phyloP scores from a whole-genome alignment of 2,329 filamentous ascomycete genomes.

The Didymella keratinophila region DNA sequence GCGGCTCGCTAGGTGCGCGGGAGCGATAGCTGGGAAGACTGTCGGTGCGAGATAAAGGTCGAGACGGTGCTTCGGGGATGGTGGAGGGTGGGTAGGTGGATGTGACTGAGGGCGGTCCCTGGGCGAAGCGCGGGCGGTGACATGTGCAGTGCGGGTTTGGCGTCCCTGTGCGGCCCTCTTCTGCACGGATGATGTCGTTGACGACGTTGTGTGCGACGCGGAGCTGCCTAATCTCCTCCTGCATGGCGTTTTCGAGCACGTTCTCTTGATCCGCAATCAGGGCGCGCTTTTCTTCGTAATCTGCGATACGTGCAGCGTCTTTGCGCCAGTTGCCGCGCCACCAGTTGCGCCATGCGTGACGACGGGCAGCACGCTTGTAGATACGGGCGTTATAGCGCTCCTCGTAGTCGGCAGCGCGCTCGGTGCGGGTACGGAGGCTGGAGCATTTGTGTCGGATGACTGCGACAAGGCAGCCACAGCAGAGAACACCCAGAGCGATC shows the following conservation, averaged over 20 bases:
- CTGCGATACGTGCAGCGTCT: slow-evolving; percentile 43
- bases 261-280: slow-evolving; percentile 57
- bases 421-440: slow-evolving; percentile 59
- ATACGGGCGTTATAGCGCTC: slow-evolving; percentile 61
- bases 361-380: slow-evolving; percentile 62
- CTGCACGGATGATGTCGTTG: slow-evolving; percentile 55
- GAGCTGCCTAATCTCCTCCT: slow-evolving; percentile 59
- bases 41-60: slow-evolving; percentile 48
- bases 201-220: slow-evolving; percentile 63
- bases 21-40: slow-evolving; percentile 57
- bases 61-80: slow-evolving; percentile 45
- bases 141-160: slow-evolving; percentile 27
- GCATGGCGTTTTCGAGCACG: slow-evolving; percentile 55
- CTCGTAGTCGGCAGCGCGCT: slow-evolving; percentile 62
- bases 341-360: slow-evolving; percentile 60
- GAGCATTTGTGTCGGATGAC: slow-evolving; percentile 59
- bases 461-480: slow-evolving; percentile 55
- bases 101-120: slow-evolving; percentile 35
- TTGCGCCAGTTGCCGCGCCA: slow-evolving; percentile 53
- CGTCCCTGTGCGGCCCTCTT: slow-evolving; percentile 42
- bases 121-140: slow-evolving; percentile 20
- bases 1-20: slow-evolving; percentile 48
- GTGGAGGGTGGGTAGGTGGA: slow-evolving; percentile 43
- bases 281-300: slow-evolving; percentile 62
- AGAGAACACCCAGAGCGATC: slow-evolving; percentile 54